phyloP scores from a whole-genome alignment of 805 yeast species.

The Ogataea salicorniae region DNA sequence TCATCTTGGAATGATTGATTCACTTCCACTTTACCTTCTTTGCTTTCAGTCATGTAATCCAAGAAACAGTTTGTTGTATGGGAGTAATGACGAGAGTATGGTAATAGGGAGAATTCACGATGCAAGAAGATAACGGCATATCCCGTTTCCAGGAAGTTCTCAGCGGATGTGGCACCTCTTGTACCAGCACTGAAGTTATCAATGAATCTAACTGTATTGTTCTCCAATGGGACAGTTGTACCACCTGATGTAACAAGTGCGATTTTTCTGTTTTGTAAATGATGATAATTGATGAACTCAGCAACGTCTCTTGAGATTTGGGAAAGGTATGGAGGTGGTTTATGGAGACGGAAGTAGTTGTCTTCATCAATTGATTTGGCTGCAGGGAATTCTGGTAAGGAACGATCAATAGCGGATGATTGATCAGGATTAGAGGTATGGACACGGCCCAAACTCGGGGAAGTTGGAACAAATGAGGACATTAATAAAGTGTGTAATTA shows the following conservation, averaged over 20 bases:
- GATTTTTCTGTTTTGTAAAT: constrained; percentile 39
- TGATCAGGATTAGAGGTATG: constrained; percentile 71
- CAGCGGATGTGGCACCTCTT: constrained; percentile 95
- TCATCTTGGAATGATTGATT: constrained; percentile 53
- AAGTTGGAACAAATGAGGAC: constrained; percentile 5
- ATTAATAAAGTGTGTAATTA: background rate
- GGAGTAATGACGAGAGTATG: constrained; percentile 86
- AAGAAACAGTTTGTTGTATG: constrained; percentile 81
- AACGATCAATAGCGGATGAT: constrained; percentile 71
- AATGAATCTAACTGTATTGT: constrained; percentile 92
- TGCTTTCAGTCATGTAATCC: constrained; percentile 62
- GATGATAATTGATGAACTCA: constrained; percentile 58
- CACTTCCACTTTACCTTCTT: constrained; percentile 52
- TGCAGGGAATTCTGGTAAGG: constrained; percentile 69
- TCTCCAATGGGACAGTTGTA: constrained; percentile 95
- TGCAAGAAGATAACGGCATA: constrained; percentile 92
- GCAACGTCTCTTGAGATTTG: constrained; percentile 53
- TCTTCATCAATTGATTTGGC: constrained; percentile 73
- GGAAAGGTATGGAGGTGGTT: constrained; percentile 68
- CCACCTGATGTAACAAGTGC: constrained; percentile 95
- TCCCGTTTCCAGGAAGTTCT: constrained; percentile 76
- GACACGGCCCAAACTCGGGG: constrained; percentile 23
- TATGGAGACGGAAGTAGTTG: constrained; percentile 64
- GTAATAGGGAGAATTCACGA: constrained; percentile 85
- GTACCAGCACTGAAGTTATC: constrained; percentile 98